Evolutionary conservation across 2,329 filamentous ascomycete genomes (phyloP).

Genomic region (Penicillium hesseltinei): DNA sequence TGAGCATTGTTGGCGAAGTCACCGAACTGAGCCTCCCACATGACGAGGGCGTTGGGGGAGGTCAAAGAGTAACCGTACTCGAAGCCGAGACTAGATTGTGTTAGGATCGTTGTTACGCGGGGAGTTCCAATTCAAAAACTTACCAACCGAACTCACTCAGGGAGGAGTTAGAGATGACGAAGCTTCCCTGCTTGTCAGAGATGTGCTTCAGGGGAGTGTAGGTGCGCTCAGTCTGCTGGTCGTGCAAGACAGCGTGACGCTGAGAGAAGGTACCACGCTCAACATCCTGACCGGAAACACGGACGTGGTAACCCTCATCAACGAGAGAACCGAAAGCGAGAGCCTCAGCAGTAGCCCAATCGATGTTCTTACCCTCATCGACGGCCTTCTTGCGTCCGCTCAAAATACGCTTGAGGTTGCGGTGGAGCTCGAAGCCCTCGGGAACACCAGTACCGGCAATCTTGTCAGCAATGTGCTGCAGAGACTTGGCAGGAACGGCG

Average conservation of each 20-base stretch:
- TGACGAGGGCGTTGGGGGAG: constrained; percentile 93
- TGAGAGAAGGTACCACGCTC: constrained; percentile 99
- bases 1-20: constrained; percentile 99
- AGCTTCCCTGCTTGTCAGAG: constrained; percentile 87
- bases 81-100: constrained; percentile 77
- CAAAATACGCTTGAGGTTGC: constrained; percentile 96
- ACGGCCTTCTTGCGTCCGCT: constrained; percentile 87
- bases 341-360: constrained; percentile 96
- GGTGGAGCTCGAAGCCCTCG: constrained; percentile 84
- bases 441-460: constrained; percentile 74
- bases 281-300: constrained; percentile 97
- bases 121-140: constrained; percentile 27
- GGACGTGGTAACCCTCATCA: constrained; percentile 91
- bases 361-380: constrained; percentile 86
- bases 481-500: constrained; percentile 67
- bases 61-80: constrained; percentile 98
- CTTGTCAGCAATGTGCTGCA: constrained; percentile 78
- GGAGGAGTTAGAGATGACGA: constrained; percentile 96
- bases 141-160: constrained; percentile 67
- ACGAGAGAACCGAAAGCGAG: constrained; percentile 90
- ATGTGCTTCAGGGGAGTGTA: constrained; percentile 91
- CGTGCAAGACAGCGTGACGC: constrained; percentile 93
- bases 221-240: constrained; percentile 90
- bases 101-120: constrained; percentile 43
- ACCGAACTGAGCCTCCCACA: constrained; percentile 99